Conservation (phyloP, 2,329 filamentous ascomycete genomes). For the Cordyceps militaris region DNA sequence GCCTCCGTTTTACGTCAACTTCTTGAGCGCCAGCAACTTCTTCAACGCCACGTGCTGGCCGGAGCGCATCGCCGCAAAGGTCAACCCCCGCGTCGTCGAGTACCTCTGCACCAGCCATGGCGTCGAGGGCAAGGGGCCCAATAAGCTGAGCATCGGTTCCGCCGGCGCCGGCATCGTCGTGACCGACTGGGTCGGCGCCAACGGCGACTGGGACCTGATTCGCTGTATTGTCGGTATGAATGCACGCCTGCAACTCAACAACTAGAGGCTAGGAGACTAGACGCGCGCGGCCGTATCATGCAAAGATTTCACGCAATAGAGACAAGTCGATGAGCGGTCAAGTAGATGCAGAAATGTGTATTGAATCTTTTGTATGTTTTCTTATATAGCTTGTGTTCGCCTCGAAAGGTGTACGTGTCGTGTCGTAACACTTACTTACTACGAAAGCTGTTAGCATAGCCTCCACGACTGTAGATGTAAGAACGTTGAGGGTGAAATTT, state of each 20-base stretch:
- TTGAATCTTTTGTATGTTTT: neutral
- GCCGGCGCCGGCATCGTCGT: constrained; percentile 82
- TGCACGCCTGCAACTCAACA: constrained; percentile 50
- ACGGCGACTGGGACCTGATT: constrained; percentile 86
- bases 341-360: constrained; percentile 8
- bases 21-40: constrained; percentile 86
- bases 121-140: constrained; percentile 42
- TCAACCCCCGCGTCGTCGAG: constrained; percentile 70
- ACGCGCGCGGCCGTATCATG: neutral
- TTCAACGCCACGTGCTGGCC: constrained; percentile 92
- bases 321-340: neutral
- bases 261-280: constrained; percentile 20
- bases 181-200: constrained; percentile 84
- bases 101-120: constrained; percentile 54
- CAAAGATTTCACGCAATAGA: neutral
- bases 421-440: neutral
- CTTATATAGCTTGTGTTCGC: neutral
- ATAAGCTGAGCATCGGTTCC: constrained; percentile 51
- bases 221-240: constrained; percentile 90
- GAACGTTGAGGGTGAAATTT: neutral
- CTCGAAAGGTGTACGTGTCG: neutral
- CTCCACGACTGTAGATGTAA: neutral
- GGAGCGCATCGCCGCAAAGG: constrained; percentile 76
- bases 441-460: constrained; percentile 6
- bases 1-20: constrained; percentile 77